Conservation (phyloP, 345 rosid genomes). For the Sapria himalayana region DNA sequence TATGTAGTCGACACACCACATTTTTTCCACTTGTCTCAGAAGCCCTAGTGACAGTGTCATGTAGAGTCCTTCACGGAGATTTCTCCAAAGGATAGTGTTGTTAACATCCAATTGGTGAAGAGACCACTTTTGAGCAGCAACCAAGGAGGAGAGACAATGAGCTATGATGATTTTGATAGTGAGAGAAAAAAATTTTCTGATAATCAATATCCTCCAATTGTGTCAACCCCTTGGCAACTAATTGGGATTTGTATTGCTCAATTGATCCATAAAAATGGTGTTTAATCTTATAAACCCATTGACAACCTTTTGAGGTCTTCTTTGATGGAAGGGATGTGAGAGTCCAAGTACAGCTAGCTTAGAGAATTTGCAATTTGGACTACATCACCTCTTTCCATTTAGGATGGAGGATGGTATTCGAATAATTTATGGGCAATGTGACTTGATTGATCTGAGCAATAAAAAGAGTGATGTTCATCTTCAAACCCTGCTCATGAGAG, state of each 20-base stretch:
- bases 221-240: background rate
- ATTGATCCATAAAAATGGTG: background rate
- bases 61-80: background rate
- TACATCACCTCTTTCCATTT: background rate
- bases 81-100: background rate
- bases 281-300: constrained; percentile 4
- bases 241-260: constrained; percentile 1
- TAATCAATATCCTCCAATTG: background rate
- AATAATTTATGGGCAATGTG: rapidly evolving
- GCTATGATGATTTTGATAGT: background rate
- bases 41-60: background rate
- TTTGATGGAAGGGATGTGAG: background rate
- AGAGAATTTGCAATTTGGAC: background rate
- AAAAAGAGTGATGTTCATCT: too few relatives aligned
- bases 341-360: background rate
- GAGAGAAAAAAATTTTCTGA: background rate
- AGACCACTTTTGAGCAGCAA: background rate
- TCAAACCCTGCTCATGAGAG: too few relatives aligned
- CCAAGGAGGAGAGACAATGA: background rate
- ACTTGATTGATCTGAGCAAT: too few relatives aligned
- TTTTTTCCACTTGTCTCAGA: background rate
- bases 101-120: background rate
- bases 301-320: background rate
- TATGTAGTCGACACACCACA: background rate
- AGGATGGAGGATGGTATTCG: background rate